These are phyloP conservation scores for Boletus smithii DNA, from an alignment of 1,284 basidiomycete species.

Conservation along the genomic window DNA sequence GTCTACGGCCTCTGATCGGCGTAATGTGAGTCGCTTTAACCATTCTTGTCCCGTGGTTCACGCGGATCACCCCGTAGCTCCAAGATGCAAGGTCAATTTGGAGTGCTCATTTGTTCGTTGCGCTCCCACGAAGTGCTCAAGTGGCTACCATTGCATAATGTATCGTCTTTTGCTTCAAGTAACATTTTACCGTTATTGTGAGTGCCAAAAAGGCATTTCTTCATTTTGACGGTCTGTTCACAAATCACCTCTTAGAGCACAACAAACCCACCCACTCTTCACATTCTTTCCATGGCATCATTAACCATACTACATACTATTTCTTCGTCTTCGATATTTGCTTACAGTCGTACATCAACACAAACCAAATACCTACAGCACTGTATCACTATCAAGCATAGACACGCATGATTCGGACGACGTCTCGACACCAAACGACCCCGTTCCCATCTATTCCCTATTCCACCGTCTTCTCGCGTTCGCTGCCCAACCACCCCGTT, in stretches of 20 bases:
- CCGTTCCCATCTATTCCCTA: constrained; percentile 54
- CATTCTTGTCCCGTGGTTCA: background rate
- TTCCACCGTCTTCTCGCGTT: constrained; percentile 64
- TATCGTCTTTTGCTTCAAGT: constrained; percentile 49
- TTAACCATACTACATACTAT: constrained; percentile 53
- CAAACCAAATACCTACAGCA: constrained; percentile 35
- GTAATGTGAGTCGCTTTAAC: constrained; percentile 47
- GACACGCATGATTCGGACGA: constrained; percentile 25
- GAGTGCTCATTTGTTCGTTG: constrained; percentile 59
- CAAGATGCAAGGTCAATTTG: constrained; percentile 30
- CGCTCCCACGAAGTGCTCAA: constrained; percentile 53
- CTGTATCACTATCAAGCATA: constrained; percentile 40
- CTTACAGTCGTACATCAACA: constrained; percentile 29
- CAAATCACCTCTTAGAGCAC: constrained; percentile 47
- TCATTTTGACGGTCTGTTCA: constrained; percentile 2
- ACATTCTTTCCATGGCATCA: constrained; percentile 54
- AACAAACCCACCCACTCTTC: constrained; percentile 51
- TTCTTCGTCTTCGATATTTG: constrained; percentile 42
- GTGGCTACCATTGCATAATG: constrained; percentile 43
- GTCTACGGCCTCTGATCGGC: constrained; percentile 50
- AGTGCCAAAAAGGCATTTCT: constrained; percentile 28
- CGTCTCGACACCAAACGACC: constrained; percentile 17
- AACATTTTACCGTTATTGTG: constrained; percentile 57
- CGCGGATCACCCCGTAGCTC: constrained; percentile 19
- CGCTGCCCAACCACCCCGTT: too few species aligned